These are phyloP conservation scores for Lodderomyces pseudojiufengensis DNA, from an alignment of 1,139 yeast species.

Conservation along the genomic window DNA sequence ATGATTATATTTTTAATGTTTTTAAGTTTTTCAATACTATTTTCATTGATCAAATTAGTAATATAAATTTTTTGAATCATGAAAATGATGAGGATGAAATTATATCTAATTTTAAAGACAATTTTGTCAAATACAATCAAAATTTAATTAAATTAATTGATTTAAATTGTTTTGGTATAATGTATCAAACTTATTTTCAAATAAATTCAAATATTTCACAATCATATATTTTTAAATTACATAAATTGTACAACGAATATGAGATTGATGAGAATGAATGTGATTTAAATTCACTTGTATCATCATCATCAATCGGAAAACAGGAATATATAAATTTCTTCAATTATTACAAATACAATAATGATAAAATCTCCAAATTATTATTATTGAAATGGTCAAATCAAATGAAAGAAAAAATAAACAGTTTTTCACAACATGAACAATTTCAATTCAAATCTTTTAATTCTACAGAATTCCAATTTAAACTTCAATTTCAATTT, in stretches of 20 bases:
- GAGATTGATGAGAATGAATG: too few species aligned
- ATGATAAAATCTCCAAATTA: neutral
- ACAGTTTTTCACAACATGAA: too few species aligned
- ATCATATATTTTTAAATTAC: neutral
- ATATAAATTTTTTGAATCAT: too few species aligned
- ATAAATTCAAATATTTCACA: neutral
- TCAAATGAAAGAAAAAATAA: too few species aligned
- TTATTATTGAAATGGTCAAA: neutral
- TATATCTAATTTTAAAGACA: slow-evolving; percentile 12
- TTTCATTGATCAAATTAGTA: slow-evolving; percentile 2
- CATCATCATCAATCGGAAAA: neutral
- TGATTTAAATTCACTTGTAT: neutral
- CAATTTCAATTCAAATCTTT: too few species aligned
- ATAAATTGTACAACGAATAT: neutral
- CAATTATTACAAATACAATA: neutral
- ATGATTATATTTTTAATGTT: slow-evolving; percentile 1
- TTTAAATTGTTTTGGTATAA: slow-evolving; percentile 9
- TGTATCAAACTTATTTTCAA: slow-evolving; percentile 6
- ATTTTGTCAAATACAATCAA: slow-evolving; percentile 5
- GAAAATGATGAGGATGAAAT: slow-evolving; percentile 4
- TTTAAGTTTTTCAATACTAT: slow-evolving; percentile 8
- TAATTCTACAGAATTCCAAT: slow-evolving; percentile 10
- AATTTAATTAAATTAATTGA: slow-evolving; percentile 7
- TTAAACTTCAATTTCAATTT: slow-evolving; percentile 14
- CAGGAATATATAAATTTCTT: neutral